Percentiles rank a stretch among this genome's conserved stretches.
Conservation (phyloP, 2,329 filamentous ascomycete genomes). For the Claviceps sp. region DNA sequence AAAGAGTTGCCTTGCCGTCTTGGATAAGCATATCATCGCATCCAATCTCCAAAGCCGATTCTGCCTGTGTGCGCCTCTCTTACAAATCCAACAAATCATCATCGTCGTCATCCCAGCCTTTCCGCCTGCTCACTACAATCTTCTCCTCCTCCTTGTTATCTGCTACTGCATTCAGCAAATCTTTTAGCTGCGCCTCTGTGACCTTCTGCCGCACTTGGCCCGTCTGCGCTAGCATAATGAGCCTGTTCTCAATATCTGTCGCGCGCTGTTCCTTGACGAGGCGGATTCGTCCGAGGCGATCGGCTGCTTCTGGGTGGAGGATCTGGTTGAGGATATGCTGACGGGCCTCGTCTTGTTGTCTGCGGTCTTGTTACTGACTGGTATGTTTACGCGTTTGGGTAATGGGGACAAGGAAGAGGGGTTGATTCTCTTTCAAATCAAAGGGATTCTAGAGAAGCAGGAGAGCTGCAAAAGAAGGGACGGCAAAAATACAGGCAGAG, state of each 20-base stretch:
- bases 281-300: conserved; percentile 85
- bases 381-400: no score
- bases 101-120: conserved; percentile 74
- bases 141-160: conserved; percentile 69
- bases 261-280: conserved; percentile 91
- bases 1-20: conserved; percentile 2
- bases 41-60: no score
- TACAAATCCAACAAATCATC: conserved; percentile 58
- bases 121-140: conserved; percentile 75
- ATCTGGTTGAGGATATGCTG: conserved; percentile 77
- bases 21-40: no score
- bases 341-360: conserved; percentile 53
- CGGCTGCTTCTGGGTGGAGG: conserved; percentile 83
- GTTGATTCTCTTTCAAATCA: no score
- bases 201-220: conserved; percentile 82
- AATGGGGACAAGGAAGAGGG: no score
- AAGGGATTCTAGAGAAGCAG: not conserved
- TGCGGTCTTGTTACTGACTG: conserved; percentile 10
- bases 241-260: conserved; percentile 76
- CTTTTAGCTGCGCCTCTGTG: conserved; percentile 86
- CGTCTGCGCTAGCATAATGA: conserved; percentile 80
- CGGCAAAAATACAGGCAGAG: no score
- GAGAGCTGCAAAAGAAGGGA: not conserved
- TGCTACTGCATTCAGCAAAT: conserved; percentile 71
- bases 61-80: conserved; percentile 3